phyloP scores from a whole-genome alignment of 371 early-diverging fungal species.

The Mucor piriformis region DNA sequence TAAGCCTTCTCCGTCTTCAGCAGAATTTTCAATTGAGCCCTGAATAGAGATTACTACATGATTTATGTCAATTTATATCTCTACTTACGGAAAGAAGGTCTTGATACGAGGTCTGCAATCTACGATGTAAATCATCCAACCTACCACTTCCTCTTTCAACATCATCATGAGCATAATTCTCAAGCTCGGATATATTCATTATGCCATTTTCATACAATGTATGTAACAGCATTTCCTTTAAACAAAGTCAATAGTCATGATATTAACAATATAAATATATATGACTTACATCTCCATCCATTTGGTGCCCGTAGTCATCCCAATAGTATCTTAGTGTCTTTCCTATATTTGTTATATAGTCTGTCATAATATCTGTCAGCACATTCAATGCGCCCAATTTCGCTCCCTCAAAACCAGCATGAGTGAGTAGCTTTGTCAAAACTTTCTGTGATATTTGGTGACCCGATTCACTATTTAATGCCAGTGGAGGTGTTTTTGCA shows the following conservation, averaged over 20 bases:
- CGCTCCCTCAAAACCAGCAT: constrained; percentile 89
- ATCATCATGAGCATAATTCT: constrained; percentile 78
- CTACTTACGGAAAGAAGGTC: constrained; percentile 53
- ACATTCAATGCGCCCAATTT: constrained; percentile 67
- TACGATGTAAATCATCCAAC: constrained; percentile 73
- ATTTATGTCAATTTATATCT: too few relatives aligned
- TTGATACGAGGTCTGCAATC: constrained; percentile 69
- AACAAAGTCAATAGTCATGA: not conserved
- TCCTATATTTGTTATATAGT: constrained; percentile 83
- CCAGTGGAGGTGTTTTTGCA: constrained; percentile 52
- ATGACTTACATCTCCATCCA: constrained; percentile 73
- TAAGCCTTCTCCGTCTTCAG: constrained; percentile 48
- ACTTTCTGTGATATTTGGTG: constrained; percentile 66
- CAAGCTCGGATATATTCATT: constrained; percentile 64
- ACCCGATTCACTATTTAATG: constrained; percentile 62
- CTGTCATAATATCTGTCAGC: constrained; percentile 76
- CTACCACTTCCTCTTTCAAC: constrained; percentile 70
- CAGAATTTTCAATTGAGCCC: constrained; percentile 39
- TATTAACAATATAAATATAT: not conserved
- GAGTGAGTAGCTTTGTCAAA: constrained; percentile 70
- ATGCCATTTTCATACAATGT: constrained; percentile 85
- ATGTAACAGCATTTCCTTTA: constrained; percentile 81
- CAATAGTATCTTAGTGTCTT: constrained; percentile 78
- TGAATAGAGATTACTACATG: not conserved
- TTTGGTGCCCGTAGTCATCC: constrained; percentile 72